phyloP scores from a whole-genome alignment of 371 early-diverging fungal species.

The Mortierella sp. region DNA sequence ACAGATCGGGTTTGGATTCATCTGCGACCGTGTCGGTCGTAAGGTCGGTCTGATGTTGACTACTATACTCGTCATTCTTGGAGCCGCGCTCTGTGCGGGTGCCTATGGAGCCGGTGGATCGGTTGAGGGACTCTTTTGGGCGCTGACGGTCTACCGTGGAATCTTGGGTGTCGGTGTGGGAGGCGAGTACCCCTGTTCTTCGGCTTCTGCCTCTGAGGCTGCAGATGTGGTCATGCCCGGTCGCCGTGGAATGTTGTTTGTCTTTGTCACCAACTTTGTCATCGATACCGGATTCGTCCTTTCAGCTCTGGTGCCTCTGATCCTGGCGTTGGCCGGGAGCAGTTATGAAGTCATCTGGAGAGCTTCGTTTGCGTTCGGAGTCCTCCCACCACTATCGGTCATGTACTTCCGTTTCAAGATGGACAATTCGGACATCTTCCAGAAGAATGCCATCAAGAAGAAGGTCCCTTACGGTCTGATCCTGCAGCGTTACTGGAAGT shows the following conservation, averaged over 20 bases:
- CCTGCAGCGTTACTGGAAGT: conserved; percentile 68
- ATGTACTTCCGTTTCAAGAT: conserved; percentile 68
- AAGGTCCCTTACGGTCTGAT: conserved; percentile 68
- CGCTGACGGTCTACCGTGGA: conserved; percentile 68
- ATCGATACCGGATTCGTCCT: conserved; percentile 68
- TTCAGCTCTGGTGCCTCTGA: conserved; percentile 66
- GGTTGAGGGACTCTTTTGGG: conserved; percentile 64
- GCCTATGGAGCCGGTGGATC: conserved; percentile 38
- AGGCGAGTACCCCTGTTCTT: conserved; percentile 68
- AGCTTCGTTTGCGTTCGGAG: conserved; percentile 64
- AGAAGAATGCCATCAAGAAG: conserved; percentile 59
- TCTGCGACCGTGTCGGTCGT: conserved; percentile 63
- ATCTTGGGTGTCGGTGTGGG: conserved; percentile 64
- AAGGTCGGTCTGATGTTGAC: conserved; percentile 63
- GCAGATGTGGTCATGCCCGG: conserved; percentile 66
- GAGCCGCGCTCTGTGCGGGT: conserved; percentile 60
- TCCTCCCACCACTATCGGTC: conserved; percentile 66
- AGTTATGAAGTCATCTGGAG: conserved; percentile 63
- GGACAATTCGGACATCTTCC: conserved; percentile 64
- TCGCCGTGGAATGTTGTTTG: conserved; percentile 64
- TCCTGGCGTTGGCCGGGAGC: conserved; percentile 59
- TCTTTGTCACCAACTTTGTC: conserved; percentile 64
- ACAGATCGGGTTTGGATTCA: conserved; percentile 60
- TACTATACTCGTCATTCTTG: conserved; percentile 62
- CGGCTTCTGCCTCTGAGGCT: conserved; percentile 69